Conservation (phyloP, 768 basidiomycete species). For the Vararia minispora region DNA sequence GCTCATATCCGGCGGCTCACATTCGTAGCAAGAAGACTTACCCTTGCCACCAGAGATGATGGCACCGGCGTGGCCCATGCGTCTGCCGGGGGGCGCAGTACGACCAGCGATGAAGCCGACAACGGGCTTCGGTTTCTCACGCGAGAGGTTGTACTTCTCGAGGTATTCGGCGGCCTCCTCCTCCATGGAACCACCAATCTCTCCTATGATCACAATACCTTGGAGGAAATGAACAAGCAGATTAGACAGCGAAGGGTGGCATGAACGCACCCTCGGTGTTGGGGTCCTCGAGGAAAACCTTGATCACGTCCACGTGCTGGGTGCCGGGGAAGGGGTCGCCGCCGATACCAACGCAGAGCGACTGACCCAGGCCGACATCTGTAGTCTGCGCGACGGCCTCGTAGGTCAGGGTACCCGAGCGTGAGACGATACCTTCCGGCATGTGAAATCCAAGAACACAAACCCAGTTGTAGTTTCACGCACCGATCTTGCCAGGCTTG, state of each 20-base stretch:
- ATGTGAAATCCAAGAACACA: neutral
- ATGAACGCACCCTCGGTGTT: constrained; percentile 71
- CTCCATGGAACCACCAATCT: constrained; percentile 99
- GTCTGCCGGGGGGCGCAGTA: constrained; percentile 93
- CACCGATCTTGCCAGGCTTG: constrained; percentile 91
- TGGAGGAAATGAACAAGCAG: constrained; percentile 3
- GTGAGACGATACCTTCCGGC: constrained; percentile 75
- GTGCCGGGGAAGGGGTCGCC: constrained; percentile 97
- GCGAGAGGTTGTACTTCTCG: constrained; percentile 84
- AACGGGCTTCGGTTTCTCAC: constrained; percentile 82
- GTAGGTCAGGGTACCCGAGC: constrained; percentile 93
- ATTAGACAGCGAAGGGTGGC: neutral
- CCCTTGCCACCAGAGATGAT: constrained; percentile 99
- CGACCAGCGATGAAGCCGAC: constrained; percentile 97
- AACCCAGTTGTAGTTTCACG: constrained; percentile 13
- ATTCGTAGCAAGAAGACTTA: constrained; percentile 17
- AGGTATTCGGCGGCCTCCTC: constrained; percentile 98
- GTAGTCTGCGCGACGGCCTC: constrained; percentile 99
- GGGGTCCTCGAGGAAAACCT: constrained; percentile 90
- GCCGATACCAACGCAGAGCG: constrained; percentile 93
- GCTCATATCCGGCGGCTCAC: neutral
- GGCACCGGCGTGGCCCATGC: constrained; percentile 98
- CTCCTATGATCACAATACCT: constrained; percentile 97
- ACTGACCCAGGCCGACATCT: constrained; percentile 90
- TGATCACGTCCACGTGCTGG: constrained; percentile 91